phyloP scores from a whole-genome alignment of 495 filamentous ascomycete genomes.

The Aspergillus bridgeri region DNA sequence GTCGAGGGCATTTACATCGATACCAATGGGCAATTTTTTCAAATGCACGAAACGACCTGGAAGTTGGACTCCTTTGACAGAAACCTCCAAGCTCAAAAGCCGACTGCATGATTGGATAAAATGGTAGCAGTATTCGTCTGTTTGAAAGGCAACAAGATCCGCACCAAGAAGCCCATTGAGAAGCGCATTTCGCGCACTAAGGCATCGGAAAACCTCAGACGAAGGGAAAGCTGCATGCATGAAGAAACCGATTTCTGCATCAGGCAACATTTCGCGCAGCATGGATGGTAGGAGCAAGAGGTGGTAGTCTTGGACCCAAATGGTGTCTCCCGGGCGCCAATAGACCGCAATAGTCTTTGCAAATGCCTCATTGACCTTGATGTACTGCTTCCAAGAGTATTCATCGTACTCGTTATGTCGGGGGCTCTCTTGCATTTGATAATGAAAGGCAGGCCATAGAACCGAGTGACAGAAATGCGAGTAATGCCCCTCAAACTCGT shows the following conservation, averaged over 20 bases:
- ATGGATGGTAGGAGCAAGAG: slow-evolving; percentile 75
- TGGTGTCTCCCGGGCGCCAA: slow-evolving; percentile 80
- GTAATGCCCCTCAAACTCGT: slow-evolving; percentile 84
- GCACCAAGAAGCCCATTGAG: slow-evolving; percentile 85
- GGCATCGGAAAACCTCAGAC: slow-evolving; percentile 84
- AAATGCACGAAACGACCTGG: slow-evolving; percentile 83
- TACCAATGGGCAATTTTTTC: slow-evolving; percentile 44
- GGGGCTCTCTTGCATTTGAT: slow-evolving; percentile 89
- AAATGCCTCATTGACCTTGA: slow-evolving; percentile 80
- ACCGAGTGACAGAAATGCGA: slow-evolving; percentile 84
- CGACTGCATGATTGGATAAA: slow-evolving; percentile 89
- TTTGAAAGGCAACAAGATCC: slow-evolving; percentile 88
- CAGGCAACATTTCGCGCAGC: slow-evolving; percentile 71
- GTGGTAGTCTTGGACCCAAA: slow-evolving; percentile 94
- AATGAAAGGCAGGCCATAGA: slow-evolving; percentile 85
- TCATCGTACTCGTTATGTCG: slow-evolving; percentile 93
- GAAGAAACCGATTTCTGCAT: slow-evolving; percentile 89
- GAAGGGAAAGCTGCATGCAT: slow-evolving; percentile 89
- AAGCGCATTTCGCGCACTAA: slow-evolving; percentile 71
- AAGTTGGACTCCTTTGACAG: slow-evolving; percentile 72
- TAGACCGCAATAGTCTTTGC: slow-evolving; percentile 77
- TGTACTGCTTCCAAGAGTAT: slow-evolving; percentile 91
- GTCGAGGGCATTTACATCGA: slow-evolving; percentile 65
- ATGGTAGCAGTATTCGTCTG: slow-evolving; percentile 83
- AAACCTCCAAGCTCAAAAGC: slow-evolving; percentile 73